Base-by-base conservation (phyloP, 2,329 filamentous ascomycete species). In the Penicillium sp. region DNA sequence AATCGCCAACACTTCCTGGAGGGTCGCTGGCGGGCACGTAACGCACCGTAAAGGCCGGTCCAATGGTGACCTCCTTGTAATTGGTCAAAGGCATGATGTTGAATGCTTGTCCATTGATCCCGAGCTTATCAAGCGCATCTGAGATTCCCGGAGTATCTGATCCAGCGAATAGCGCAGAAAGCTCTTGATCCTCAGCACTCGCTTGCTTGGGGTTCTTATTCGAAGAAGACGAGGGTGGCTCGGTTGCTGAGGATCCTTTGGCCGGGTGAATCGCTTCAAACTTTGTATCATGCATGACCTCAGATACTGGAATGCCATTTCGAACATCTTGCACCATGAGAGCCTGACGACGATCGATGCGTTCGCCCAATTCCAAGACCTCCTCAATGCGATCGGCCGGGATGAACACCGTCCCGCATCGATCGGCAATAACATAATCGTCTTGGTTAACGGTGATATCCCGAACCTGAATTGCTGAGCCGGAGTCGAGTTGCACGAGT, bases 11-110 rank as follows among this genome's bases (percentile, higher is more conserved):
- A 29, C 67, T 69, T n/a, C 62, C 62, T 1, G 60, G 63, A 0
- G 60, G 62, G 8, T 56, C 37, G 33, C 59, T 61, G 21, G 63
- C 52, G 0, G 60, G 62, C 1, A 64, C 61, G 26, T 71, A 72
- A 2, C 69, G 69, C 0, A 71, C 68, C 0, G 69, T 71, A 48
- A 69, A 71, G 16, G 70, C 69, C 9, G 70, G 70, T 0, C 69
- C 70, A 3, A 72, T 63, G 0, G 63, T 70, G 1, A 62, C 58
- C 40, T 65, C 69, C 6, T 48, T 55, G 54, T 69, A 72, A 37
- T 71, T 57, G 18, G 60, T 33, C 53, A 64, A 39, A 16, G 62
- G 62, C 51, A 59, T 63, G 23, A 64, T 59, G 1, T 42, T 49
- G 13, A 62, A 50, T 1, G 50, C 60, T n/a, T 64, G 62, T 37